These are phyloP conservation scores for Nigrograna mackinnonii DNA, from an alignment of 2,329 filamentous ascomycete species.

Conservation along the genomic window DNA sequence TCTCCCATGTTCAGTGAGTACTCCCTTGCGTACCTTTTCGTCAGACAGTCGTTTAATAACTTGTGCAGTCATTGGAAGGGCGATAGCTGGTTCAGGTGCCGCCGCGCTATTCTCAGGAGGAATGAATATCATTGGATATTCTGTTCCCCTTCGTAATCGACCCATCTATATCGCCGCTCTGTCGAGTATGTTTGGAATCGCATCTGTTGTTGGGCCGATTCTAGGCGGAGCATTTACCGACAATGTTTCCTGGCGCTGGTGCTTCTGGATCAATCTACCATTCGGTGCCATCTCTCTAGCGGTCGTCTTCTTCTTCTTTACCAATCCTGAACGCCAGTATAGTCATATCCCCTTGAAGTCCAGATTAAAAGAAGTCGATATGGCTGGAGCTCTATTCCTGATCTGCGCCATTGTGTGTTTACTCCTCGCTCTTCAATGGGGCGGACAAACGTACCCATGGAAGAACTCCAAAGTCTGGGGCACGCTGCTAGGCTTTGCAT, in stretches of 20 bases:
- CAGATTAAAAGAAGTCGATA: constrained; percentile 42
- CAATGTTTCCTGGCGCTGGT: constrained; percentile 43
- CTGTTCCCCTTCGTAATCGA: constrained; percentile 46
- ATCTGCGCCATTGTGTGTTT: constrained; percentile 37
- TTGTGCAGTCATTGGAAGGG: constrained; percentile 59
- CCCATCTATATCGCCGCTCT: constrained; percentile 45
- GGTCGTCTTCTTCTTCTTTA: constrained; percentile 36
- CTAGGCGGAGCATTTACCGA: constrained; percentile 48
- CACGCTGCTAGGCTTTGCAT: constrained; percentile 52
- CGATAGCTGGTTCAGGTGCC: constrained; percentile 57
- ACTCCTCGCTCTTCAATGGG: constrained; percentile 42
- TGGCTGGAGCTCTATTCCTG: constrained; percentile 33
- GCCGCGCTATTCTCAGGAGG: constrained; percentile 58
- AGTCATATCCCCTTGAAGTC: constrained; percentile 32
- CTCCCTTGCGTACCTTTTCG: no score
- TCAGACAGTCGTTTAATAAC: no score
- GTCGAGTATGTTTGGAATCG: constrained; percentile 43
- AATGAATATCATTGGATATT: constrained; percentile 52
- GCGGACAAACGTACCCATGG: constrained; percentile 52
- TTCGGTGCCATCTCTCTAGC: constrained; percentile 45
- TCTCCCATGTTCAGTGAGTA: constrained; percentile 59
- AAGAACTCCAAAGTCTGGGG: constrained; percentile 52
- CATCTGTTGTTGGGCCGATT: constrained; percentile 45
- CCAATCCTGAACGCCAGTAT: constrained; percentile 27
- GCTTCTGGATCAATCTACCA: constrained; percentile 49